phyloP scores from a whole-genome alignment of 2,329 filamentous ascomycete species.

The Colletotrichum eremochloae region DNA sequence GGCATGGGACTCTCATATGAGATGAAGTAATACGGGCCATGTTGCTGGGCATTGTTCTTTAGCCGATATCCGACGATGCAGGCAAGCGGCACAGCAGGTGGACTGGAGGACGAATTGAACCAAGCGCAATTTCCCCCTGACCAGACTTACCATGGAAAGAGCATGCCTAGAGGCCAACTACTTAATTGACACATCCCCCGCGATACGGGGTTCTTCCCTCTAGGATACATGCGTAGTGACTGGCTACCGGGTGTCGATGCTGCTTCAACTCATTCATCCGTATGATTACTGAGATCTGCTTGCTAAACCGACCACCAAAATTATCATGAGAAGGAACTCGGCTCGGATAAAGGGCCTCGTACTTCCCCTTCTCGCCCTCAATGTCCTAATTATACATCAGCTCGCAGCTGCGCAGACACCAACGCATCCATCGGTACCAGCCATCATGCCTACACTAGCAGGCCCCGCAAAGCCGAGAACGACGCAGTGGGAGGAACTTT shows the following conservation, averaged over 20 bases:
- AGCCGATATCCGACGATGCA: slow-evolving; percentile 1
- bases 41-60: background rate
- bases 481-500: slow-evolving; percentile 15
- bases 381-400: background rate
- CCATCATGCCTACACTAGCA: slow-evolving; percentile 25
- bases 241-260: background rate
- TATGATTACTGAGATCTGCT: no score
- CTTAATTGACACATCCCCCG: background rate
- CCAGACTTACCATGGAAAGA: rapidly evolving
- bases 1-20: background rate
- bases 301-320: background rate
- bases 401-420: slow-evolving; percentile 5
- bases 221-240: background rate
- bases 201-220: background rate
- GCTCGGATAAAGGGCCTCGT: background rate
- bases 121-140: slow-evolving; percentile 2
- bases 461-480: slow-evolving; percentile 17
- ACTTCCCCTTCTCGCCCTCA: slow-evolving; percentile 1
- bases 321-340: background rate
- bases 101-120: background rate
- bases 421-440: slow-evolving; percentile 4
- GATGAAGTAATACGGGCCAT: background rate
- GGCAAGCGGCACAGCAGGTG: slow-evolving; percentile 5
- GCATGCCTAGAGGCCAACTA: background rate
- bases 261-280: no score